These are phyloP conservation scores for Wilhelminamyces savonicus DNA, from an alignment of 805 yeast species.

Conservation along the genomic window DNA sequence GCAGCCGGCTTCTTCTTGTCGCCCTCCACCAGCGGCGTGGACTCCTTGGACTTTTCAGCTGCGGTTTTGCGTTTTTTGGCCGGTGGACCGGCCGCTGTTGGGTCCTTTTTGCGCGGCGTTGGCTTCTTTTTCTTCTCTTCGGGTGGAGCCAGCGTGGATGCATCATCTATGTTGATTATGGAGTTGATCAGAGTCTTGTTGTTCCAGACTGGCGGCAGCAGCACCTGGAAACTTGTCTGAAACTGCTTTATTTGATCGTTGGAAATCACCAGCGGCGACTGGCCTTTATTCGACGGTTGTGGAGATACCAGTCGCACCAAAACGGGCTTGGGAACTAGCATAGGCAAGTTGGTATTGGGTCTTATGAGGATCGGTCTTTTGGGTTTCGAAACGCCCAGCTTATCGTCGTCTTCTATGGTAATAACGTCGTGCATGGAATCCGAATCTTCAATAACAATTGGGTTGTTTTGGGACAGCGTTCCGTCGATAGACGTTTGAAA, in stretches of 20 bases:
- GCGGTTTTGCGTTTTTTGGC: conserved; percentile 5
- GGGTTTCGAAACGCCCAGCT: neutral
- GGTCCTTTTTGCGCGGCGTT: conserved; percentile 6
- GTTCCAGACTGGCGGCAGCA: neutral
- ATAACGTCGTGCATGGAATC: neutral
- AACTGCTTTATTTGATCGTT: conserved; percentile 24
- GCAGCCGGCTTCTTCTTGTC: conserved; percentile 3
- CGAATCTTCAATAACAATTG: neutral
- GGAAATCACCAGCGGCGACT: conserved; percentile 4
- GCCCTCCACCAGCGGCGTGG: conserved; percentile 2
- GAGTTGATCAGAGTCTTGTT: conserved; percentile 35
- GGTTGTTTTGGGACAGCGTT: conserved; percentile 6
- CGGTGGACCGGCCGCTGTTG: conserved; percentile 1
- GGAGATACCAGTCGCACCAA: conserved; percentile 2
- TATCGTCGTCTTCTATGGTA: neutral
- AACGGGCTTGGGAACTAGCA: conserved; percentile 12
- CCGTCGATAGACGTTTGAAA: conserved; percentile 25
- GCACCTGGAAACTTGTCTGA: conserved; percentile 23
- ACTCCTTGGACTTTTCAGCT: conserved; percentile 6
- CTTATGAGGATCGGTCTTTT: neutral
- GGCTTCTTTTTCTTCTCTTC: conserved; percentile 6
- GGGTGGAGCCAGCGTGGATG: conserved; percentile 1
- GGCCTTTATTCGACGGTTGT: conserved; percentile 1
- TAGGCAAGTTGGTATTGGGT: conserved; percentile 9
- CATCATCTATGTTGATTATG: conserved; percentile 33